Conservation (phyloP, 345 rosid genomes). For the Dipteronia sinensis region DNA sequence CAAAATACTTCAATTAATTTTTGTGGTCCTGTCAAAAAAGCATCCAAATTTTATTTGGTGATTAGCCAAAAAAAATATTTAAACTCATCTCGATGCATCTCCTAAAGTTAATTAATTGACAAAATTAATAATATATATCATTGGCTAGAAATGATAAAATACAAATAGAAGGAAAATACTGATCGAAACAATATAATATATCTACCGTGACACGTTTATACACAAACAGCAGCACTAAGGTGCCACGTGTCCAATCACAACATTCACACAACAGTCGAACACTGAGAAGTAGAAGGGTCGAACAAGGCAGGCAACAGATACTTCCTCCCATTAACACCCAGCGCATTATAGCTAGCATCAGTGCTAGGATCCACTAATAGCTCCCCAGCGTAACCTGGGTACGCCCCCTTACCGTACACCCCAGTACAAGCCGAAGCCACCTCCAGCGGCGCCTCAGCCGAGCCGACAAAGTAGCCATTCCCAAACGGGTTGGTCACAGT, state of each 20-base stretch:
- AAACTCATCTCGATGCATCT: no score
- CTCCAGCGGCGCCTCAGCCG: slow-evolving; percentile 28
- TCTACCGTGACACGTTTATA: not conserved
- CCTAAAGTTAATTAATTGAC: not conserved
- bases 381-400: slow-evolving; percentile 47
- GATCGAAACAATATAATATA: not conserved
- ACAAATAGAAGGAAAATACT: not conserved
- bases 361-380: slow-evolving; percentile 33
- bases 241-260: not conserved
- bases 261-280: slow-evolving; percentile 36
- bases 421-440: slow-evolving; percentile 45
- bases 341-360: slow-evolving; percentile 44
- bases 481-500: slow-evolving; percentile 44
- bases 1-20: no score
- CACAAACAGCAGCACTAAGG: not conserved
- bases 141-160: not conserved
- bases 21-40: no score
- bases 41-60: no score
- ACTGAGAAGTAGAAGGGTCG: slow-evolving; percentile 38
- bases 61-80: no score
- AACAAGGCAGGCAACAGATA: slow-evolving; percentile 43
- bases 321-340: slow-evolving; percentile 37
- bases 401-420: slow-evolving; percentile 41
- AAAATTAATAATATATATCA: no score
- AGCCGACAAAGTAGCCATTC: slow-evolving; percentile 35